A percentile compares a stretch with the other conserved stretches of the same genome.
These are phyloP conservation scores for Acer negundo DNA, from an alignment of 345 rosid genomes.

Conservation along the genomic window DNA sequence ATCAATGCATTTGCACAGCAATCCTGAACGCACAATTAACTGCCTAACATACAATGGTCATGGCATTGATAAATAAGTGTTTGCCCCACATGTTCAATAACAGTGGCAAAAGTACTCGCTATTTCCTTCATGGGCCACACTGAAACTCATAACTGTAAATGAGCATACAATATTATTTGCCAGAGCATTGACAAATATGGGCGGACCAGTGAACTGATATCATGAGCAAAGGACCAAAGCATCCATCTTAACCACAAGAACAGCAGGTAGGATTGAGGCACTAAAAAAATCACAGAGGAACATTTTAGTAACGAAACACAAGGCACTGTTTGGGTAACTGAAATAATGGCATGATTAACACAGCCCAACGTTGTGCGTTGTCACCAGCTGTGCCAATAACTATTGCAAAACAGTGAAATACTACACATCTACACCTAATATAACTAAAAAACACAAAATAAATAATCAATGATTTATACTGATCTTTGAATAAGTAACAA, in stretches of 20 bases:
- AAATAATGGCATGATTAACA: not conserved
- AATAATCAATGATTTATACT: not conserved
- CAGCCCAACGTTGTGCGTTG: not conserved
- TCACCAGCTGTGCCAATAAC: not conserved
- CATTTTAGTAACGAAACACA: not conserved
- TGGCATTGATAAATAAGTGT: not conserved
- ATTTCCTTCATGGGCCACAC: not conserved
- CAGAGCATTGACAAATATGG: not conserved
- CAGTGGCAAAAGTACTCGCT: not conserved
- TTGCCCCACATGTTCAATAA: not conserved
- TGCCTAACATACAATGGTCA: not conserved
- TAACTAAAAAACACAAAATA: not conserved
- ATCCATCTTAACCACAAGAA: not conserved
- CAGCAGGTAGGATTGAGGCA: not conserved
- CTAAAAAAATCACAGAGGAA: not conserved
- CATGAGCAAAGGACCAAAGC: not conserved
- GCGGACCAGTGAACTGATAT: not conserved
- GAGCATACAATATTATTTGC: not conserved
- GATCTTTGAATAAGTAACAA: constrained; percentile 5
- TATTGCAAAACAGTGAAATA: not conserved
- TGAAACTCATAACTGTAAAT: not conserved
- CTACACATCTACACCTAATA: not conserved
- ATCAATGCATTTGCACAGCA: constrained; percentile 1
- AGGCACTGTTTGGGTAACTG: not conserved
- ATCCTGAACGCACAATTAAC: not conserved